Conservation (phyloP, 2,329 filamentous ascomycete genomes). For the Cordyceps farinosa region DNA sequence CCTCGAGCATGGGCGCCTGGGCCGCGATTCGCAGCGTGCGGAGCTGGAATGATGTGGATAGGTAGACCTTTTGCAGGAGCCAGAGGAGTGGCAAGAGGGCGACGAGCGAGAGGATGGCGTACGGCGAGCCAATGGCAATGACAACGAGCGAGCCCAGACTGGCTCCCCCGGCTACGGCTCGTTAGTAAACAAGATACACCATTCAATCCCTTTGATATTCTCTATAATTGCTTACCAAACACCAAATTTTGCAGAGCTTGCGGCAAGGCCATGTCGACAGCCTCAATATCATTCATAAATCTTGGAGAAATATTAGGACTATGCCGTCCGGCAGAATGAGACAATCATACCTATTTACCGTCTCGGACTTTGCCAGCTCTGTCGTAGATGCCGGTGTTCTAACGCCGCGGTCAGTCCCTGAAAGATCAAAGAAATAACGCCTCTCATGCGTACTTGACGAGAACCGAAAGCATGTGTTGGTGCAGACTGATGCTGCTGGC, state of each 20-base stretch:
- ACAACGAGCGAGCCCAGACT: background rate
- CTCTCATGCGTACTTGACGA: background rate
- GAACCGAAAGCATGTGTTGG: background rate
- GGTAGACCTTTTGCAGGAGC: background rate
- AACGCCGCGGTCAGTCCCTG: no score
- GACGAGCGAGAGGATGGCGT: background rate
- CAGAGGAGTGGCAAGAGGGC: background rate
- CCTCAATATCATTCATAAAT: conserved; percentile 3
- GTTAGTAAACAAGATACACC: background rate
- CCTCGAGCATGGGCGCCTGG: background rate
- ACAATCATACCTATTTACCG: background rate
- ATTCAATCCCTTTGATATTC: background rate
- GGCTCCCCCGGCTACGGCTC: background rate
- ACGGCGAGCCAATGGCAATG: conserved; percentile 5
- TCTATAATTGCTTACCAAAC: background rate
- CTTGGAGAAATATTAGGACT: background rate
- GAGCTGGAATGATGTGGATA: background rate
- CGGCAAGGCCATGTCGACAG: background rate
- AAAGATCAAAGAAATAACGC: background rate
- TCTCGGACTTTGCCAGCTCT: background rate
- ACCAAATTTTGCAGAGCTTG: conserved; percentile 1
- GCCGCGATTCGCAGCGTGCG: background rate
- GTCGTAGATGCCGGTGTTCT: conserved; percentile 3
- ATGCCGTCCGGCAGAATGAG: background rate
- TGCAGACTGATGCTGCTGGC: background rate